Conservation (phyloP, 192 early-diverging fungal species). For the Umbelopsis sp. region DNA sequence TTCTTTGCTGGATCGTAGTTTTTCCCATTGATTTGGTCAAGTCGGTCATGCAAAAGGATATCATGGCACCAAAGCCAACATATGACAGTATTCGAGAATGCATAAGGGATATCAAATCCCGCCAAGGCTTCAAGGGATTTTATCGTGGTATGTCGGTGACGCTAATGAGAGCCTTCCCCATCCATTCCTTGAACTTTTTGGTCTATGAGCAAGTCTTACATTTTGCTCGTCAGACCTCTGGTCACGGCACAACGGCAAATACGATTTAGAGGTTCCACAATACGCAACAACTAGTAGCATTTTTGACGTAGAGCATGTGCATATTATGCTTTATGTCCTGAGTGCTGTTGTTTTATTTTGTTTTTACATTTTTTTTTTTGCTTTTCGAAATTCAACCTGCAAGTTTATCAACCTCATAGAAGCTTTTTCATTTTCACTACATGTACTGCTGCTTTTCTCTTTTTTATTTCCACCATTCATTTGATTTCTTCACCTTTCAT, state of each 20-base stretch:
- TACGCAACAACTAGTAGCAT: too few relatives aligned
- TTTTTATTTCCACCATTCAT: too few relatives aligned
- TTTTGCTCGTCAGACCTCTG: not conserved
- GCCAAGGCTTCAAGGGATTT: constrained; percentile 59
- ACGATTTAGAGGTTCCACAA: too few relatives aligned
- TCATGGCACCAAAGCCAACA: constrained; percentile 50
- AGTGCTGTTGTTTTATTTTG: too few relatives aligned
- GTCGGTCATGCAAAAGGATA: constrained; percentile 75
- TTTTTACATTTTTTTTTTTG: too few relatives aligned
- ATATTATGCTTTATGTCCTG: too few relatives aligned
- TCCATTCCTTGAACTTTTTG: constrained; percentile 83
- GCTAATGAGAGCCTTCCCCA: constrained; percentile 75
- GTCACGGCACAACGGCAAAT: not conserved
- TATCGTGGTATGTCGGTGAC: constrained; percentile 79
- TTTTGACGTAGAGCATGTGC: too few relatives aligned
- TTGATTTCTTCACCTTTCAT: too few relatives aligned
- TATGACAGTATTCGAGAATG: constrained; percentile 48
- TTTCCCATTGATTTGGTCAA: constrained; percentile 82
- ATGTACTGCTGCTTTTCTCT: too few relatives aligned
- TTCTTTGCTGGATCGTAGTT: constrained; percentile 75
- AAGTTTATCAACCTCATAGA: too few relatives aligned
- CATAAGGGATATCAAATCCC: constrained; percentile 54
- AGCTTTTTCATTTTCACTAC: too few relatives aligned
- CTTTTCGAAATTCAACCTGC: too few relatives aligned
- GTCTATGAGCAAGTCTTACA: constrained; percentile 69